phyloP scores from a whole-genome alignment of 306 rosid genomes.

The Cucurbita argyrosperma region DNA sequence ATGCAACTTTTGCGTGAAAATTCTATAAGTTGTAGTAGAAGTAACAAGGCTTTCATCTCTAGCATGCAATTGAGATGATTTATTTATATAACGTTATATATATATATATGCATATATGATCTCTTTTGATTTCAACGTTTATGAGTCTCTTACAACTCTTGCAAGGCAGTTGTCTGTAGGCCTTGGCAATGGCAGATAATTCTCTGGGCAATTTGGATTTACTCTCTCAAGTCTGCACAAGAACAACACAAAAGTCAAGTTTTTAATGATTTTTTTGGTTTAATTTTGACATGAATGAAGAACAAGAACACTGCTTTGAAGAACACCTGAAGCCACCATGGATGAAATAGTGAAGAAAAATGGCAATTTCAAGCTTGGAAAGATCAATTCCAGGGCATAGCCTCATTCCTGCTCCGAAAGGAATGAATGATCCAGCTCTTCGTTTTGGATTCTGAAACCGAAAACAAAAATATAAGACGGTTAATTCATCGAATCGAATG shows the following conservation, averaged over 20 bases:
- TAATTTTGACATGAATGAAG: no score
- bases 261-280: no score
- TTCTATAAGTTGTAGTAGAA: no score
- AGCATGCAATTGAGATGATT: neutral
- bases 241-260: no score
- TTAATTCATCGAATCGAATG: no score
- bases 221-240: constrained; percentile 36
- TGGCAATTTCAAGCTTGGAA: constrained; percentile 39
- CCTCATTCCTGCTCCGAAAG: constrained; percentile 51
- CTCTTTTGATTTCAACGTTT: neutral
- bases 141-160: constrained; percentile 25
- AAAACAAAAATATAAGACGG: neutral
- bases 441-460: constrained; percentile 23
- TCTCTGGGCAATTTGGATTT: constrained; percentile 25
- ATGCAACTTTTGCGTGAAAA: no score
- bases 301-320: no score
- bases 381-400: constrained; percentile 47
- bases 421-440: constrained; percentile 43
- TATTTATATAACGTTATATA: neutral
- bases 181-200: constrained; percentile 31
- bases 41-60: neutral
- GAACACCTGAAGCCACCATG: constrained; percentile 31
- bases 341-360: constrained; percentile 54
- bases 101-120: neutral
- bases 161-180: constrained; percentile 52